These are phyloP conservation scores for Leucogyrophana mollusca DNA, from an alignment of 768 basidiomycete species.

Conservation along the genomic window DNA sequence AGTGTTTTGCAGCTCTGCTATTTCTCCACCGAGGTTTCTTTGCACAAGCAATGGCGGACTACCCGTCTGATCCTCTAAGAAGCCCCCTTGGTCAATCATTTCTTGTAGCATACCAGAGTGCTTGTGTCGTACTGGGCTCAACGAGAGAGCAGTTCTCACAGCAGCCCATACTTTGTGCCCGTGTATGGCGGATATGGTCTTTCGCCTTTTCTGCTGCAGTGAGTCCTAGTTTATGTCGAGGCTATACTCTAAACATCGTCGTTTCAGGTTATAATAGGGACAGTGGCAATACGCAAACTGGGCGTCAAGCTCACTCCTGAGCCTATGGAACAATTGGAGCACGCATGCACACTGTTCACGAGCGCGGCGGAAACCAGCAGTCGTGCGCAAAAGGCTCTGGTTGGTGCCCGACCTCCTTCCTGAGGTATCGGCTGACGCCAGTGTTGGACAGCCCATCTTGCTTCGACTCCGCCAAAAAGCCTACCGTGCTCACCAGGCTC, in stretches of 20 bases:
- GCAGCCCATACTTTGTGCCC: slow-evolving; percentile 44
- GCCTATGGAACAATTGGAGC: slow-evolving; percentile 45
- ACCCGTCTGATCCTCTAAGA: slow-evolving; percentile 44
- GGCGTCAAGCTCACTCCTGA: slow-evolving; percentile 44
- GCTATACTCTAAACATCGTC: no score
- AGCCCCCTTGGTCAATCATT: slow-evolving; percentile 53
- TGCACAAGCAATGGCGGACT: slow-evolving; percentile 51
- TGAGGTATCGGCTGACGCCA: neutral
- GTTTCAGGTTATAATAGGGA: slow-evolving; percentile 51
- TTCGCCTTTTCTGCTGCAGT: slow-evolving; percentile 55
- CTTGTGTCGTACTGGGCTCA: slow-evolving; percentile 43
- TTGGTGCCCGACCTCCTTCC: slow-evolving; percentile 20
- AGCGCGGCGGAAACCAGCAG: slow-evolving; percentile 43
- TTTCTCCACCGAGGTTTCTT: slow-evolving; percentile 59
- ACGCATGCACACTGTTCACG: slow-evolving; percentile 44
- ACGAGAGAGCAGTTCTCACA: slow-evolving; percentile 41
- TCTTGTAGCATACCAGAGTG: slow-evolving; percentile 48
- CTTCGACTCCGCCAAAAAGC: slow-evolving; percentile 45
- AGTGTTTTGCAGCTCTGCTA: slow-evolving; percentile 41
- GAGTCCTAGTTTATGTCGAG: slow-evolving; percentile 20
- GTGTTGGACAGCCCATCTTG: slow-evolving; percentile 39
- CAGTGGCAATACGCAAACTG: slow-evolving; percentile 47
- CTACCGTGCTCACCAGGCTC: slow-evolving; percentile 23
- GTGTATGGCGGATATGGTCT: slow-evolving; percentile 63
- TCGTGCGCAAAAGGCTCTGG: slow-evolving; percentile 51